Evolutionary conservation across 2,329 filamentous ascomycete genomes (phyloP).

Genomic region (Trematosphaeria pertusa): DNA sequence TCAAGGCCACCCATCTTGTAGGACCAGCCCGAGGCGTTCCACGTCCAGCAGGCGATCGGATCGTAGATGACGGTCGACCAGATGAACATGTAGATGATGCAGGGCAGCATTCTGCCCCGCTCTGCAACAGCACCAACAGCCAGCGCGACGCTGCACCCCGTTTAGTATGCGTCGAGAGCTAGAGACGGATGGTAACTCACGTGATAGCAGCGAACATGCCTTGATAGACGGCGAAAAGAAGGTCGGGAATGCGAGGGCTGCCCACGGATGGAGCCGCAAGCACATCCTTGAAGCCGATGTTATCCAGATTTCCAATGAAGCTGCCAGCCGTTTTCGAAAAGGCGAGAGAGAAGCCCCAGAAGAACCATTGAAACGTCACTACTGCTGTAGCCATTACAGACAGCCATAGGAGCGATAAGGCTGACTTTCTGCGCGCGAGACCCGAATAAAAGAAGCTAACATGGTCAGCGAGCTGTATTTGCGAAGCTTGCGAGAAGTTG

Average conservation of each 20-base stretch:
- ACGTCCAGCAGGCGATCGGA: slow-evolving; percentile 93
- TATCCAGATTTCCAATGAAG: slow-evolving; percentile 79
- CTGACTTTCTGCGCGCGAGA: slow-evolving; percentile 86
- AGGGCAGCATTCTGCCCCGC: slow-evolving; percentile 85
- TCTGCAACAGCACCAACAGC: slow-evolving; percentile 86
- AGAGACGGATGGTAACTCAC: slow-evolving; percentile 60
- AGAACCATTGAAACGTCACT: slow-evolving; percentile 91
- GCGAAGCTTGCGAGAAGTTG: slow-evolving; percentile 15
- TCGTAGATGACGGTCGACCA: slow-evolving; percentile 93
- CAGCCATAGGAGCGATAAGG: slow-evolving; percentile 83
- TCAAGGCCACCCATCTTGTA: slow-evolving; percentile 81
- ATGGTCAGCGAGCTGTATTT: slow-evolving; percentile 6
- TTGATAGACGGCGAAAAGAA: slow-evolving; percentile 85
- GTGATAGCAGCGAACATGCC: slow-evolving; percentile 90
- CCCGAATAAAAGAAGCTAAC: slow-evolving; percentile 87
- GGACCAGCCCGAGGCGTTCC: slow-evolving; percentile 85
- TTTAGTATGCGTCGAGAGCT: slow-evolving; percentile 4
- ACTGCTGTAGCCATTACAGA: slow-evolving; percentile 82
- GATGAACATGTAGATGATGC: slow-evolving; percentile 90
- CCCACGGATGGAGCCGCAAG: slow-evolving; percentile 78
- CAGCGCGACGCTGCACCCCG: slow-evolving; percentile 70
- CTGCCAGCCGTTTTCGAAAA: slow-evolving; percentile 79
- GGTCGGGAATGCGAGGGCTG: slow-evolving; percentile 75
- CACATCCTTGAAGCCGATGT: slow-evolving; percentile 80
- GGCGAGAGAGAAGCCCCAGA: slow-evolving; percentile 87